Evolutionary conservation across 1,139 yeast genomes (phyloP).

Genomic region (Kodamaea alishanica): DNA sequence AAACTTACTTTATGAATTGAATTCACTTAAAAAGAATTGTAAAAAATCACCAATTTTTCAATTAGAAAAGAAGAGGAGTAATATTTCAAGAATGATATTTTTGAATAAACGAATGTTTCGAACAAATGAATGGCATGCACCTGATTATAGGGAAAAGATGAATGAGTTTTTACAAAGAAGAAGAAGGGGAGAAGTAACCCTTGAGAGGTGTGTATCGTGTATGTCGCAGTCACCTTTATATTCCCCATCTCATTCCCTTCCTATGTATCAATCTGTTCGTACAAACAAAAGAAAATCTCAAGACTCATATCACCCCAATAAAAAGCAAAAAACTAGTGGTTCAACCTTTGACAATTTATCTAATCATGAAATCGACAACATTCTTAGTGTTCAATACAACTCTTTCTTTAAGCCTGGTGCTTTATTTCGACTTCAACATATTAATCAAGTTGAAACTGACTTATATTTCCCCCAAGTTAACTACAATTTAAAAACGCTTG

Average conservation of each 20-base stretch:
- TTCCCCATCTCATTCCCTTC: too few species aligned
- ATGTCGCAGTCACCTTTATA: too few species aligned
- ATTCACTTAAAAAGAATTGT: conserved; percentile 1
- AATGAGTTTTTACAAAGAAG: conserved; percentile 20
- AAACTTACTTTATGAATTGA: neutral
- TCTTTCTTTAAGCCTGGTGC: conserved; percentile 21
- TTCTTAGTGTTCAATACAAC: conserved; percentile 20
- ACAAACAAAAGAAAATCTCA: neutral
- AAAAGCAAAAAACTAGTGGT: conserved; percentile 1
- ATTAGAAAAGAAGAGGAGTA: conserved; percentile 4
- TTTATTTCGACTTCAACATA: conserved; percentile 13
- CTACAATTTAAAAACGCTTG: conserved; percentile 17
- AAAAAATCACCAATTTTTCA: conserved; percentile 7
- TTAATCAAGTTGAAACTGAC: conserved; percentile 11
- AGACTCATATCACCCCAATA: neutral
- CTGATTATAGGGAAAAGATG: conserved; percentile 21
- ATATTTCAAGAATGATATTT: conserved; percentile 2
- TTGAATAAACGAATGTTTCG: conserved; percentile 4
- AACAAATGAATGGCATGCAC: conserved; percentile 6
- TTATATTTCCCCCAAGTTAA: conserved; percentile 21
- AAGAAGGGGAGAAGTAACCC: conserved; percentile 12
- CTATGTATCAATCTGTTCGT: too few species aligned
- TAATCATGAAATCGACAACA: conserved; percentile 16
- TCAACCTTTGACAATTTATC: conserved; percentile 7
- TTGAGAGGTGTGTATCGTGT: too few species aligned